Percentiles rank a stretch among this genome's conserved stretches.
phyloP scores from a whole-genome alignment of 140 eudicot genomes.

The Bidens hawaiensis region DNA sequence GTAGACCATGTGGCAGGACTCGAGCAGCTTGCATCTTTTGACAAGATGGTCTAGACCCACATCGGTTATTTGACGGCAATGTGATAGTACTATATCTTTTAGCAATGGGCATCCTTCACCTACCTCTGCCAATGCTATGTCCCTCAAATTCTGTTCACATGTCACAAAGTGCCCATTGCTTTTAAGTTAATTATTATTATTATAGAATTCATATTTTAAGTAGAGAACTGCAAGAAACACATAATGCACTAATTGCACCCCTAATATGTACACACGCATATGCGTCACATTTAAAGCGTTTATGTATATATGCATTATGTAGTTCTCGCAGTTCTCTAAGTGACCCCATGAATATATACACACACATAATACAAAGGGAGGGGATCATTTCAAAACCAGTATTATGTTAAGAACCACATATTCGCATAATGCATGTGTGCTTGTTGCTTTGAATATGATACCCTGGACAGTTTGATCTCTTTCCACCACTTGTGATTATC shows the following conservation, averaged over 20 bases:
- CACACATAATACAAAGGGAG: too few relatives aligned
- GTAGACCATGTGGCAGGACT: slow-evolving; percentile 85
- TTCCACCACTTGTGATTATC: not conserved
- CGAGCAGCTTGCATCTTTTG: slow-evolving; percentile 48
- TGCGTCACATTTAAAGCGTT: not conserved
- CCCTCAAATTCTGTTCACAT: slow-evolving; percentile 60
- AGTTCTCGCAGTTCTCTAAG: not conserved
- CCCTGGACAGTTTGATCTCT: not conserved
- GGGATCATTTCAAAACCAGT: not conserved
- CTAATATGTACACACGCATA: not conserved
- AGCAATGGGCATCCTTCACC: slow-evolving; percentile 81
- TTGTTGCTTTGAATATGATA: not conserved
- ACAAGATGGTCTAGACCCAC: slow-evolving; percentile 64
- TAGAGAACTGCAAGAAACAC: not conserved
- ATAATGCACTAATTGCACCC: not conserved
- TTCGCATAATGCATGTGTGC: not conserved
- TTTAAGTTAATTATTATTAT: not conserved
- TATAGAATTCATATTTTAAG: too few relatives aligned
- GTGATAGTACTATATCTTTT: slow-evolving; percentile 75
- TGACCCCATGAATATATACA: not conserved
- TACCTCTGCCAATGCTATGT: slow-evolving; percentile 68
- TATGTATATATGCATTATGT: not conserved
- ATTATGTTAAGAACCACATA: not conserved
- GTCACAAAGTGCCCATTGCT: not conserved
- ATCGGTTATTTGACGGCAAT: slow-evolving; percentile 83